phyloP scores from a whole-genome alignment of 2,329 filamentous ascomycete species.

The Fusarium sp. region DNA sequence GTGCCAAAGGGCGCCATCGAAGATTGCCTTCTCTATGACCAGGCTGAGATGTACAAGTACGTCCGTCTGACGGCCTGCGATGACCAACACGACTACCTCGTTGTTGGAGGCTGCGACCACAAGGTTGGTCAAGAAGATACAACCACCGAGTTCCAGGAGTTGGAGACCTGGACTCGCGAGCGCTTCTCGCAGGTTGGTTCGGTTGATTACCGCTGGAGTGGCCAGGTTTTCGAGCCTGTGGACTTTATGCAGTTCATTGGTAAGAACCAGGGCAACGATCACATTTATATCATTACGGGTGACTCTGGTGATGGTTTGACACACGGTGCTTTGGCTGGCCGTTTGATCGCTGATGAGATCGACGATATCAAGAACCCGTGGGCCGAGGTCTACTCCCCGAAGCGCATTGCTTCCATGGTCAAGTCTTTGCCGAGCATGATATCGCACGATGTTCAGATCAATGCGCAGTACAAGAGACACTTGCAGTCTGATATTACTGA shows the following conservation, averaged over 20 bases:
- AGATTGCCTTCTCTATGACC: slow-evolving; percentile 68
- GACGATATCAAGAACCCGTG: slow-evolving; percentile 62
- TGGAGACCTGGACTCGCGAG: slow-evolving; percentile 65
- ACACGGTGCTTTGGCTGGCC: slow-evolving; percentile 65
- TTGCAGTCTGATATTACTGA: slow-evolving; percentile 66
- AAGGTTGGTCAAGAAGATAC: slow-evolving; percentile 66
- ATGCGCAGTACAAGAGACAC: slow-evolving; percentile 67
- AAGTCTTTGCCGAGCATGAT: slow-evolving; percentile 61
- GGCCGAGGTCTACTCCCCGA: slow-evolving; percentile 63
- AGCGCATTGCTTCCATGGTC: slow-evolving; percentile 58
- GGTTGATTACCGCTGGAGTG: slow-evolving; percentile 68
- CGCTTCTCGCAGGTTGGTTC: slow-evolving; percentile 63
- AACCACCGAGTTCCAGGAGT: slow-evolving; percentile 60
- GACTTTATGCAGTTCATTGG: slow-evolving; percentile 69
- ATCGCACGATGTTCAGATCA: slow-evolving; percentile 66
- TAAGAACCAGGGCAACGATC: slow-evolving; percentile 63
- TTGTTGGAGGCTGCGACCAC: slow-evolving; percentile 69
- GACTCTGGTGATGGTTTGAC: slow-evolving; percentile 70
- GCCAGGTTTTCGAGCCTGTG: slow-evolving; percentile 67
- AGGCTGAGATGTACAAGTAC: slow-evolving; percentile 67
- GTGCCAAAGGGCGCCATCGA: slow-evolving; percentile 64
- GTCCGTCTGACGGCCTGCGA: slow-evolving; percentile 66
- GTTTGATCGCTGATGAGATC: slow-evolving; percentile 66
- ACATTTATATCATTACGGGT: slow-evolving; percentile 66
- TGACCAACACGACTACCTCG: slow-evolving; percentile 64